Percentiles rank a stretch among this genome's conserved stretches.
Evolutionary conservation across 345 rosid genomes (phyloP).

Genomic region (Cardamine chenopodiifolia): DNA sequence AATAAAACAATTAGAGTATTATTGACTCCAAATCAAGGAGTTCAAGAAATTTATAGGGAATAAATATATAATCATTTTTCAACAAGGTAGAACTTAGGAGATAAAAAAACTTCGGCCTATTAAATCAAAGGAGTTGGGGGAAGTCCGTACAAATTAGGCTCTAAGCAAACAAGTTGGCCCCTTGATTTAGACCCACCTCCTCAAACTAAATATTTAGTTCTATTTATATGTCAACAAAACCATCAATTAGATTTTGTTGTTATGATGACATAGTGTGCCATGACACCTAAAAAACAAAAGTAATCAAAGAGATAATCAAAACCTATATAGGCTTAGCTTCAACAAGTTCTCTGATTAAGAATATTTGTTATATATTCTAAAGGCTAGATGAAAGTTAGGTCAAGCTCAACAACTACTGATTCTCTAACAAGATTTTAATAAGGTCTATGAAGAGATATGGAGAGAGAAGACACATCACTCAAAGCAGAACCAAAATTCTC

Average conservation of each 20-base stretch:
- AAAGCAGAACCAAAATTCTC: constrained; percentile 13
- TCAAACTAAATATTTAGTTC: constrained; percentile 16
- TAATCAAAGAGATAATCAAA: constrained; percentile 38
- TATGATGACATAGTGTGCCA: constrained; percentile 39
- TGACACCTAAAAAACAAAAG: constrained; percentile 39
- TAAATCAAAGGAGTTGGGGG: constrained; percentile 2
- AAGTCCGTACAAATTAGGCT: constrained; percentile 34
- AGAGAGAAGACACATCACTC: constrained; percentile 4
- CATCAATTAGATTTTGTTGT: constrained; percentile 36
- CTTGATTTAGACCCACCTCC: constrained; percentile 30
- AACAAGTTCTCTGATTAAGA: constrained; percentile 33
- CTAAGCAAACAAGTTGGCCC: constrained; percentile 29
- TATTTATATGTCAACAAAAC: constrained; percentile 35
- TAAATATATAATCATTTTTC: constrained; percentile 35
- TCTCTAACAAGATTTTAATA: constrained; percentile 30
- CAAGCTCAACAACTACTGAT: constrained; percentile 44
- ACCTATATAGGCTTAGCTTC: constrained; percentile 26
- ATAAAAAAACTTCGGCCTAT: constrained; percentile 14
- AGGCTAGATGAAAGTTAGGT: constrained; percentile 29
- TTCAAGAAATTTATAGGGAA: background rate
- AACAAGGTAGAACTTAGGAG: constrained; percentile 20
- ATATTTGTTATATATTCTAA: constrained; percentile 23
- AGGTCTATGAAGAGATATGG: background rate
- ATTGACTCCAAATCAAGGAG: constrained; percentile 6
- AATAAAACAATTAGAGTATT: background rate